A percentile compares a stretch with the other conserved stretches of the same genome.
Conservation (phyloP, 2,329 filamentous ascomycete genomes). For the Stachybotrys elegans region DNA sequence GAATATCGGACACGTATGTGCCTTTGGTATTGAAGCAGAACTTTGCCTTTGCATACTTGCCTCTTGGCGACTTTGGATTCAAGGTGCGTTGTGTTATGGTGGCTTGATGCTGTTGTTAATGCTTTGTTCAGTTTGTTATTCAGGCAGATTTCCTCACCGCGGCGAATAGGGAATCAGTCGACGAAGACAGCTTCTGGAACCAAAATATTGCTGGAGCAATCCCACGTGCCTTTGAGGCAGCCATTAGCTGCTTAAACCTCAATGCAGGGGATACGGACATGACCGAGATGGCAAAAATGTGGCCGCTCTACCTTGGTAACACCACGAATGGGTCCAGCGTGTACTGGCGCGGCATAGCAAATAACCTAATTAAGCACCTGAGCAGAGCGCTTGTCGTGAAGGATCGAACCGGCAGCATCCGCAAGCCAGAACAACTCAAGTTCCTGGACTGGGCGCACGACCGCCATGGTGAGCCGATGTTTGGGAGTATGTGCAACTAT, state of each 20-base stretch:
- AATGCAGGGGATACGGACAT: background rate
- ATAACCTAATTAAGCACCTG: background rate
- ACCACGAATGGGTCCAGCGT: background rate
- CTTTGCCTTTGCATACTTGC: background rate
- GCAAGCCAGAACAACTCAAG: background rate
- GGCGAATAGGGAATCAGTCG: background rate
- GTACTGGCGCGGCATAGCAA: background rate
- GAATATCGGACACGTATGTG: background rate
- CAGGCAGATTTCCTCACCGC: background rate
- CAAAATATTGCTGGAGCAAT: background rate
- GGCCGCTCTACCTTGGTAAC: background rate
- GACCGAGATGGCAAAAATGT: background rate
- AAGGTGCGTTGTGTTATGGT: background rate
- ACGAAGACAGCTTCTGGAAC: background rate
- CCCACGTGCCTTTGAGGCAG: background rate
- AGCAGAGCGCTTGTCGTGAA: background rate
- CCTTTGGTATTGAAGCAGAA: background rate
- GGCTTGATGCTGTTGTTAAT: background rate
- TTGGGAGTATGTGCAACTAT: background rate
- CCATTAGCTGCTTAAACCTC: background rate
- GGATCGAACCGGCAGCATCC: background rate
- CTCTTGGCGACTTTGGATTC: background rate
- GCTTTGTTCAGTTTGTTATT: background rate
- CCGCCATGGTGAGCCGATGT: conserved; percentile 1
- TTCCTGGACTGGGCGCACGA: conserved; percentile 1